phyloP scores from a whole-genome alignment of 352 stramenopile species.

The Peronospora belbahrii region DNA sequence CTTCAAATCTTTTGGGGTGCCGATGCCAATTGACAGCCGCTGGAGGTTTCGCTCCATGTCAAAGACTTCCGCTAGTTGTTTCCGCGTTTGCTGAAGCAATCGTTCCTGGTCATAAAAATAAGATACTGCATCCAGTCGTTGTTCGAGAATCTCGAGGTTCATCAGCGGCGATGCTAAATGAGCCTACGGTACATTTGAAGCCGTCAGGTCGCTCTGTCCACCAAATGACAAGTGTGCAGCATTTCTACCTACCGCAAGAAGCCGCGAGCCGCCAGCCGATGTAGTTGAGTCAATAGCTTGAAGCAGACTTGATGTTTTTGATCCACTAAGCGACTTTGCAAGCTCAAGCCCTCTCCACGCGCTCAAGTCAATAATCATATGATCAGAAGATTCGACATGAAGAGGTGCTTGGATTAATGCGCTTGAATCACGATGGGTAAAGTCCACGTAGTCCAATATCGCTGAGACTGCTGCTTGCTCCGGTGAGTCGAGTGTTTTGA shows the following conservation, averaged over 20 bases:
- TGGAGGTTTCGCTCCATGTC: slow-evolving; percentile 71
- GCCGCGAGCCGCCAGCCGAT: slow-evolving; percentile 51
- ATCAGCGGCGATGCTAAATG: slow-evolving; percentile 58
- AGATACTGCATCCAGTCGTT: slow-evolving; percentile 42
- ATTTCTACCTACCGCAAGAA: slow-evolving; percentile 39
- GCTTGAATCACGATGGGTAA: slow-evolving; percentile 39
- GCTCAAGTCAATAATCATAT: slow-evolving; percentile 77
- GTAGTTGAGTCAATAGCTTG: slow-evolving; percentile 58
- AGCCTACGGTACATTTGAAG: slow-evolving; percentile 21
- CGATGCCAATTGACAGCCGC: slow-evolving; percentile 45
- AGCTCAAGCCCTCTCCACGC: slow-evolving; percentile 67
- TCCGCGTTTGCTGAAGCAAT: slow-evolving; percentile 39
- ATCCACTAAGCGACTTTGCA: slow-evolving; percentile 46
- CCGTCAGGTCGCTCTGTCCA: slow-evolving; percentile 4
- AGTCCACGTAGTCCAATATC: slow-evolving; percentile 61
- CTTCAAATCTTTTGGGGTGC: slow-evolving; percentile 64
- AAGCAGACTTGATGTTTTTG: slow-evolving; percentile 55
- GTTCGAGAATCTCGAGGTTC: slow-evolving; percentile 42
- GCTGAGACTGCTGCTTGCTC: slow-evolving; percentile 40
- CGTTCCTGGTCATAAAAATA: slow-evolving; percentile 45
- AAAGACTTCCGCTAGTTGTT: slow-evolving; percentile 48
- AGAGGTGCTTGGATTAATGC: slow-evolving; percentile 33
- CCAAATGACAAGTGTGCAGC: neutral
- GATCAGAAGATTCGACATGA: slow-evolving; percentile 55
- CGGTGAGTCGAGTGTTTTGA: slow-evolving; percentile 13